A percentile compares a stretch with the other conserved stretches of the same genome.
Conservation (phyloP, 2,329 filamentous ascomycete species). For the Ceratocystis cacaofunesta region DNA sequence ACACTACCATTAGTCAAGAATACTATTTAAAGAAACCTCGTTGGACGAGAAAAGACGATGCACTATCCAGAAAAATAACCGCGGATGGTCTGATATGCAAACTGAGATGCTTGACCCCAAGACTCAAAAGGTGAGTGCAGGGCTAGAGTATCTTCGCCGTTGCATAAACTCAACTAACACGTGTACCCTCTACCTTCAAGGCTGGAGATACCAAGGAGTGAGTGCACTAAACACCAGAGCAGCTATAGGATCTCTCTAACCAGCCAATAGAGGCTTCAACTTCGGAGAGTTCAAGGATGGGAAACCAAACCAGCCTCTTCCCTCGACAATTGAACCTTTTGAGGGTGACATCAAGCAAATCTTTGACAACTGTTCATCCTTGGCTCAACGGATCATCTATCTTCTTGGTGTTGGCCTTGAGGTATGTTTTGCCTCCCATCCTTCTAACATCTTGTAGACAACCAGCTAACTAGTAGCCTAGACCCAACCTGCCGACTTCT, state of each 20-base stretch:
- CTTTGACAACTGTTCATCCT: slow-evolving; percentile 50
- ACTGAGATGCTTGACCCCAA: slow-evolving; percentile 76
- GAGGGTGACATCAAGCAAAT: slow-evolving; percentile 52
- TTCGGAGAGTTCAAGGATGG: slow-evolving; percentile 60
- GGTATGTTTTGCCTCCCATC: slow-evolving; percentile 27
- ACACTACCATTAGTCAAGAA: background rate
- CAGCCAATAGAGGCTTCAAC: slow-evolving; percentile 63
- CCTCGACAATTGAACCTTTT: slow-evolving; percentile 43
- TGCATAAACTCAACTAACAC: background rate
- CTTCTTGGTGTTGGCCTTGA: slow-evolving; percentile 67
- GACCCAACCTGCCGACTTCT: slow-evolving; percentile 36
- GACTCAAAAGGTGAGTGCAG: slow-evolving; percentile 51
- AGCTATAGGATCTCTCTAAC: background rate
- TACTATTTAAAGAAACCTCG: slow-evolving; percentile 43
- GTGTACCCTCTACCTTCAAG: slow-evolving; percentile 27
- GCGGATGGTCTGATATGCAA: slow-evolving; percentile 80
- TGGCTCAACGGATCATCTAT: slow-evolving; percentile 58
- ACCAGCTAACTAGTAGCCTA: slow-evolving; percentile 16
- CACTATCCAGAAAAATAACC: slow-evolving; percentile 65
- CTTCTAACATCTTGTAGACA: slow-evolving; percentile 19
- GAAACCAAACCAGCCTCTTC: slow-evolving; percentile 64
- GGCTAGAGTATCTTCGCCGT: background rate
- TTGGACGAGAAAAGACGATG: slow-evolving; percentile 58
- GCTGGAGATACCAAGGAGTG: slow-evolving; percentile 82
- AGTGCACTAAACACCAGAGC: slow-evolving; percentile 18